These are phyloP conservation scores for Gremmenia infestans DNA, from an alignment of 2,329 filamentous ascomycete species.

Conservation along the genomic window DNA sequence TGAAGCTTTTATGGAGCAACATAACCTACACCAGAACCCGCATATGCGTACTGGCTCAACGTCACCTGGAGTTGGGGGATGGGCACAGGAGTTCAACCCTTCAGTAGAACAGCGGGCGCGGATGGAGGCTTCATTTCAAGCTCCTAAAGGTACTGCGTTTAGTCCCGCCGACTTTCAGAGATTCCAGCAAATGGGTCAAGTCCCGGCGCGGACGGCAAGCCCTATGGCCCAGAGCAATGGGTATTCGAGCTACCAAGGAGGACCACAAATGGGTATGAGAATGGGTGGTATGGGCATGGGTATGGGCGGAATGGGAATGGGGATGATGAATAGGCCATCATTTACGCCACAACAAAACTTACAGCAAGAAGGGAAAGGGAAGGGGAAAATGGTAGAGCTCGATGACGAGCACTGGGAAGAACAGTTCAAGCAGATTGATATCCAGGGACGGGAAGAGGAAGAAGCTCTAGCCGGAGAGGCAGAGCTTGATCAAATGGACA, in stretches of 20 bases:
- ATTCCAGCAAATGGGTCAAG: slow-evolving; percentile 70
- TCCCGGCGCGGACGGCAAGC: slow-evolving; percentile 54
- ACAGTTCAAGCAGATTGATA: slow-evolving; percentile 85
- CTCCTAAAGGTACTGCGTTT: slow-evolving; percentile 57
- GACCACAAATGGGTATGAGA: slow-evolving; percentile 51
- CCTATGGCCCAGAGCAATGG: slow-evolving; percentile 43
- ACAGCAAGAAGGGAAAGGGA: slow-evolving; percentile 58
- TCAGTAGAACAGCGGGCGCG: slow-evolving; percentile 51
- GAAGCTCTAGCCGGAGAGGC: slow-evolving; percentile 35
- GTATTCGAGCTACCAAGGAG: slow-evolving; percentile 45
- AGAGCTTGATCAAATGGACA: slow-evolving; percentile 86
- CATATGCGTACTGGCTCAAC: slow-evolving; percentile 24
- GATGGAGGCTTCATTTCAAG: slow-evolving; percentile 68
- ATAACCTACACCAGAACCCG: slow-evolving; percentile 26
- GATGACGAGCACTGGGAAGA: slow-evolving; percentile 95
- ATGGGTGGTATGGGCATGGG: slow-evolving; percentile 47
- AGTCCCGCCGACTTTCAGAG: slow-evolving; percentile 79
- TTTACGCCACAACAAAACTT: slow-evolving; percentile 39
- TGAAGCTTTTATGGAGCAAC: slow-evolving; percentile 31
- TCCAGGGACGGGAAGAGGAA: slow-evolving; percentile 47
- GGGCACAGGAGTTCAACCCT: slow-evolving; percentile 61
- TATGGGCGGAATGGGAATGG: slow-evolving; percentile 37
- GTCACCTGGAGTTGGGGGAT: slow-evolving; percentile 43
- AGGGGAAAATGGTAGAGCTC: slow-evolving; percentile 90
- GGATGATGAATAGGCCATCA: slow-evolving; percentile 39